Evolutionary conservation across 2,329 filamentous ascomycete species (phyloP), one percentile per base, ranked within the genome.

Genomic region (Blastomyces silverae): DNA sequence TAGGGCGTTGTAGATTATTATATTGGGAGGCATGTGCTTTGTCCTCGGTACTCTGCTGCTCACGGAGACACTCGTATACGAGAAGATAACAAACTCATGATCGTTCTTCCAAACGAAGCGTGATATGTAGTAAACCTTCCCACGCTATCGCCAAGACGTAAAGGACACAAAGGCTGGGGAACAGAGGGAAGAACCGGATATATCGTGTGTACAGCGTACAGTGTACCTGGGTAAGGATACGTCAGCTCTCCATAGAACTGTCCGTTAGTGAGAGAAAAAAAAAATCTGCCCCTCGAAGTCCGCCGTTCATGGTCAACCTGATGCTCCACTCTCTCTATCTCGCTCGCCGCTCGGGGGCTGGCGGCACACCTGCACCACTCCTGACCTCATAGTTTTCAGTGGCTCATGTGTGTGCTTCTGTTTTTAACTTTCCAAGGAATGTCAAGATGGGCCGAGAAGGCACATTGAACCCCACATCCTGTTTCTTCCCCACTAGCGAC

Each of bases 401-500:
- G 37, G 37, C 34, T 25, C 20, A 4, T 13, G 25, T 28, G 50
- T 17, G 50, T 3, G 22, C 20, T 28, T 20, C 28, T 20, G 28
- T 3, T 55, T 56, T 58, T 42, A 42, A 42, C 56, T 57, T 57
- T 31, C 31, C n/a, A 58, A 10, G 55, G 56, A 42, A 58, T 42
- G 56, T 58, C 34, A 58, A 37, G 37, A 13, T 52, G 31, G 34
- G 56, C 20, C 28, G 34, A 57, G 25, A 56, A 37, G 37, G 7
- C 56, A 39, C 3, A 28, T 15, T 15, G n/a, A 58, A 25, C 56
- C 37, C 56, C 56, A 61, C 58, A 48, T 4, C 39, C 28, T 31
- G 34, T 31, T 42, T 46, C 25, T 34, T 61, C 44, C 42, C 42
- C 39, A 34, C 42, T 37, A 25, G 15, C 13, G 39, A 11, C 22